A percentile compares a stretch with the other conserved stretches of the same genome.
phyloP scores from a whole-genome alignment of 306 rosid genomes.

The Coriaria nepalensis region DNA sequence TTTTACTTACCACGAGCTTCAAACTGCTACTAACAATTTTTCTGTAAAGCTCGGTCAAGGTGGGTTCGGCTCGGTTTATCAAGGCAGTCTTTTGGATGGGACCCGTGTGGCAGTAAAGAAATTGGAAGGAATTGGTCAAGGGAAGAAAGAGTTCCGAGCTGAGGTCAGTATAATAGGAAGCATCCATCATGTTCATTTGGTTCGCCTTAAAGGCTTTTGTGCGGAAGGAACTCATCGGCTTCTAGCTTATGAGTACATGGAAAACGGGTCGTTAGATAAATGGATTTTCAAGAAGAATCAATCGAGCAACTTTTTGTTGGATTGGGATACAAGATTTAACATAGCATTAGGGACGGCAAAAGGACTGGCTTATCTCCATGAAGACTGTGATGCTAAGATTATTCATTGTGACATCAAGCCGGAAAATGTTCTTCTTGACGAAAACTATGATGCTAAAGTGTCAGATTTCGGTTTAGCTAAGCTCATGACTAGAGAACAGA shows the following conservation, averaged over 20 bases:
- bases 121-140: conserved; percentile 81
- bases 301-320: conserved; percentile 33
- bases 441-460: conserved; percentile 60
- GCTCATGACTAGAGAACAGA: conserved; percentile 78
- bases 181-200: conserved; percentile 85
- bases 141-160: conserved; percentile 89
- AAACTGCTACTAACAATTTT: conserved; percentile 67
- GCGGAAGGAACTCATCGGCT: conserved; percentile 74
- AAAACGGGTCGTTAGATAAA: conserved; percentile 71
- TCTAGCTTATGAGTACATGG: conserved; percentile 79
- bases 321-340: conserved; percentile 66
- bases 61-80: conserved; percentile 86
- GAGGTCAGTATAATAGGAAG: conserved; percentile 94
- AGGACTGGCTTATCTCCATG: conserved; percentile 81
- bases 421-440: conserved; percentile 81
- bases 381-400: conserved; percentile 80
- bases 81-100: conserved; percentile 63
- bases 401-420: conserved; percentile 92
- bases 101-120: conserved; percentile 76
- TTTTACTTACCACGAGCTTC: conserved; percentile 54
- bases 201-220: conserved; percentile 68
- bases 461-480: conserved; percentile 87
- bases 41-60: conserved; percentile 77
- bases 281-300: conserved; percentile 61
- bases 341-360: conserved; percentile 88